Evolutionary conservation across 1,139 yeast species (phyloP).

Genomic region (Diutina siamensis): DNA sequence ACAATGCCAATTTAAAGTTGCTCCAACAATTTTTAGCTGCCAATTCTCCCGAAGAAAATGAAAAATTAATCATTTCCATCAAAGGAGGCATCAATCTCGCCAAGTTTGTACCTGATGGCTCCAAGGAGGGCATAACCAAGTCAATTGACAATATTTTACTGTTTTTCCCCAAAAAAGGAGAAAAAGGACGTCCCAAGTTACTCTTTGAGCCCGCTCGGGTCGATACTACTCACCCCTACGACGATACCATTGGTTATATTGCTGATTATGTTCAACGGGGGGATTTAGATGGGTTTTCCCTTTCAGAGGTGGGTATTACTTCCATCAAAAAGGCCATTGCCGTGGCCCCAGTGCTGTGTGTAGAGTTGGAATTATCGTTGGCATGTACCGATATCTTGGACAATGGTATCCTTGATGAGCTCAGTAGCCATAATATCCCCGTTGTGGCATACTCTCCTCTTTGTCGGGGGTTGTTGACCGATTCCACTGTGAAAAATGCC

Average conservation of each 20-base stretch:
- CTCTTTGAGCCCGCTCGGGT: conserved; percentile 63
- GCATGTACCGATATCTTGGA: conserved; percentile 46
- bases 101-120: conserved; percentile 35
- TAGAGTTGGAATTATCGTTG: conserved; percentile 68
- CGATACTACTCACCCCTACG: conserved; percentile 37
- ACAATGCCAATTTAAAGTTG: conserved; percentile 35
- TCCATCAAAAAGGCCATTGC: conserved; percentile 44
- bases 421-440: conserved; percentile 39
- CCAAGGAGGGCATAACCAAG: conserved; percentile 31
- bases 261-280: conserved; percentile 44
- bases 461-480: conserved; percentile 70
- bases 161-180: conserved; percentile 34
- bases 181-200: conserved; percentile 22
- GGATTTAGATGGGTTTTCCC: conserved; percentile 50
- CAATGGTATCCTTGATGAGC: conserved; percentile 52
- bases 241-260: conserved; percentile 38
- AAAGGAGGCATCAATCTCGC: conserved; percentile 46
- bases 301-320: conserved; percentile 57
- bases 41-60: conserved; percentile 15
- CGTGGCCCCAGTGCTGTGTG: conserved; percentile 44
- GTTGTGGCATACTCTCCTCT: conserved; percentile 74
- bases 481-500: conserved; percentile 31
- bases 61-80: conserved; percentile 34
- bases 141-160: conserved; percentile 40
- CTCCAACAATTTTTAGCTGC: conserved; percentile 48